Base-by-base conservation (phyloP, 805 yeast species). In the Candida alai region DNA sequence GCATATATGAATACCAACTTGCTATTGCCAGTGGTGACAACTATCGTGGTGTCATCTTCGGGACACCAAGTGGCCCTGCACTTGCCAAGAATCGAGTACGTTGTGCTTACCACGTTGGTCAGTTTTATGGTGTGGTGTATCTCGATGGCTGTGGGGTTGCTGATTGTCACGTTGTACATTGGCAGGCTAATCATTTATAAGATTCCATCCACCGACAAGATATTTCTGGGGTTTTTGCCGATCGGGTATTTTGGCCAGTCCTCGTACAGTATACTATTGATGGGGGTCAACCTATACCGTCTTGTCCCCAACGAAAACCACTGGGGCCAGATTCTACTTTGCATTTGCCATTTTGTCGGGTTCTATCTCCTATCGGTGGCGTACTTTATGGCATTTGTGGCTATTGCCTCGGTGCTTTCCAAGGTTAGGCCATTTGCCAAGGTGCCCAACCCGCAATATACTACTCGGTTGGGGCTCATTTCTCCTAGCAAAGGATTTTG, bases 201-300 rank as follows among this genome's bases (percentile, higher is more conserved):
- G 41, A 54, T 78, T 15, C 86, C 93, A 1, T 59, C 67, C 5
- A 68, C 74, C 37, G 51, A 53, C 4, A 47, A 58, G 30, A 68
- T 80, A 2, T 79, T 80, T 48, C 69, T 86, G 13, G 56, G 75
- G 31, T 84, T 85, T 49, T 67, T 85, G 34, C 86, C 90, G 1
- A 60, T 85, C 27, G 96, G 95, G 6, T 79, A 86, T 24, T 53
- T 82, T 51, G 95, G 95, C 12, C 95, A 87, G 55, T 93, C 89
- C 2, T 71, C 83, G 2, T 83, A 65, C 54, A 84, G 83, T 1
- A 68, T 82, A 12, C 58, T 79, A 45, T 56, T 74, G 35, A 58
- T 78, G 37, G 78, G 83, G 6, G 48, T 53, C 18, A 70, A 74
- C 48, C 50, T 49, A 34, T 35, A 48, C 44, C 15, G 47, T 27